These are phyloP conservation scores for Oryza officinalis DNA, from an alignment of 176 grass and related monocot species.

Conservation along the genomic window DNA sequence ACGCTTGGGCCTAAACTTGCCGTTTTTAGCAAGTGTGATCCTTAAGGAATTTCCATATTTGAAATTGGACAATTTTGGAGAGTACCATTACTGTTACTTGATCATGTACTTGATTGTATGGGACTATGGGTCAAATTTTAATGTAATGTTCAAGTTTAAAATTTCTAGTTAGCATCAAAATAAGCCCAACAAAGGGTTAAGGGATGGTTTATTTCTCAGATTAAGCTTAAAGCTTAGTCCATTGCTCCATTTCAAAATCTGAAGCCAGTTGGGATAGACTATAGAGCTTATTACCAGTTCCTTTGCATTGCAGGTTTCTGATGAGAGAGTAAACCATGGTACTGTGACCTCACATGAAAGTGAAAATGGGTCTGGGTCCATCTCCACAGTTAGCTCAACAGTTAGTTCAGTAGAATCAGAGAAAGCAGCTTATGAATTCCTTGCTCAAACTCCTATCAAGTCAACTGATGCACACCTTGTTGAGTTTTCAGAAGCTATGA, in stretches of 20 bases:
- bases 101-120: neutral
- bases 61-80: neutral
- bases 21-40: neutral
- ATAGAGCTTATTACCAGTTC: neutral
- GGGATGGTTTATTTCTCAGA: neutral
- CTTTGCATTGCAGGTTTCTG: constrained; percentile 52
- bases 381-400: constrained; percentile 36
- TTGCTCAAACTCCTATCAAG: constrained; percentile 80
- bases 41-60: neutral
- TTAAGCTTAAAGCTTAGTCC: neutral
- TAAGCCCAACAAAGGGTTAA: neutral
- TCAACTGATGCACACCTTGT: constrained; percentile 91
- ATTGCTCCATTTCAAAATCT: neutral
- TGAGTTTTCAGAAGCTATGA: constrained; percentile 95
- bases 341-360: constrained; percentile 36
- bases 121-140: neutral
- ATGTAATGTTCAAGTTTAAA: neutral
- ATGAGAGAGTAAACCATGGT: constrained; percentile 47
- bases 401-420: constrained; percentile 58
- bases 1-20: neutral
- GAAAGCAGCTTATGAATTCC: constrained; percentile 65
- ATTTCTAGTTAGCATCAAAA: neutral
- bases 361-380: constrained; percentile 61
- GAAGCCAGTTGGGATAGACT: neutral
- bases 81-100: neutral